Evolutionary conservation across 163 green algal genomes (phyloP).

Genomic region (Scenedesmus sp.): DNA sequence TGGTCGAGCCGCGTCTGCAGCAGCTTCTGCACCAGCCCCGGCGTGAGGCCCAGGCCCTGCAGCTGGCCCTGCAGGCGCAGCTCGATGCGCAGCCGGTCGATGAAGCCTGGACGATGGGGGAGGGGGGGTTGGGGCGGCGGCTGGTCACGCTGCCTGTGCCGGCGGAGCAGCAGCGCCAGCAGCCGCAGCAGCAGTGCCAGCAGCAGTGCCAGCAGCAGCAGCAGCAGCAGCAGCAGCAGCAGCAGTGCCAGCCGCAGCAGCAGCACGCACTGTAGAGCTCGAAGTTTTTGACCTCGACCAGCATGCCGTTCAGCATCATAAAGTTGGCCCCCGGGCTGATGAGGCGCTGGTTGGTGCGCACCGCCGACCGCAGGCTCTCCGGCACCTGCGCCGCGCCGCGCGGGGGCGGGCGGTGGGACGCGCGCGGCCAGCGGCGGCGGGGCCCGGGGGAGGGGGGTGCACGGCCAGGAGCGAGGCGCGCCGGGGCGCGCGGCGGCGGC

Average conservation of each 20-base stretch:
- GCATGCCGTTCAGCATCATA: conserved; percentile 78
- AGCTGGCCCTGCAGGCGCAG: conserved; percentile 55
- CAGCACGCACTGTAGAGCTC: conserved; percentile 61
- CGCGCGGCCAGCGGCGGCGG: too few species aligned
- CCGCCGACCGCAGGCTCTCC: conserved; percentile 34
- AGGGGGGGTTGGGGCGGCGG: too few species aligned
- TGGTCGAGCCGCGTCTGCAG: conserved; percentile 58
- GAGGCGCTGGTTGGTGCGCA: conserved; percentile 53
- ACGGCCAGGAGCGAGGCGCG: too few species aligned
- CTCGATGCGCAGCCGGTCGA: conserved; percentile 60
- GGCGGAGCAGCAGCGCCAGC: conserved; percentile 1
- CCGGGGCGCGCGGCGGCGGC: not conserved
- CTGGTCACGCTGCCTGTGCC: too few species aligned
- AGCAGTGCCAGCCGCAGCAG: not conserved
- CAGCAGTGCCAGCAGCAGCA: not conserved
- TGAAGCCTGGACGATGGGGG: conserved; percentile 50
- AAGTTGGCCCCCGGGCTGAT: conserved; percentile 61
- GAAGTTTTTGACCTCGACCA: conserved; percentile 64
- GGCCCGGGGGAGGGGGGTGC: too few species aligned
- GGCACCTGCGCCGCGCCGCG: conserved; percentile 33
- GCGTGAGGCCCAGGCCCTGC: conserved; percentile 22
- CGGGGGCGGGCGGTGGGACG: too few species aligned
- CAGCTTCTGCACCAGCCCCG: conserved; percentile 31
- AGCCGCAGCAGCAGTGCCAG: not conserved
- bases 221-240: not conserved